phyloP scores from a whole-genome alignment of 306 rosid genomes.

The Malus orientalis region DNA sequence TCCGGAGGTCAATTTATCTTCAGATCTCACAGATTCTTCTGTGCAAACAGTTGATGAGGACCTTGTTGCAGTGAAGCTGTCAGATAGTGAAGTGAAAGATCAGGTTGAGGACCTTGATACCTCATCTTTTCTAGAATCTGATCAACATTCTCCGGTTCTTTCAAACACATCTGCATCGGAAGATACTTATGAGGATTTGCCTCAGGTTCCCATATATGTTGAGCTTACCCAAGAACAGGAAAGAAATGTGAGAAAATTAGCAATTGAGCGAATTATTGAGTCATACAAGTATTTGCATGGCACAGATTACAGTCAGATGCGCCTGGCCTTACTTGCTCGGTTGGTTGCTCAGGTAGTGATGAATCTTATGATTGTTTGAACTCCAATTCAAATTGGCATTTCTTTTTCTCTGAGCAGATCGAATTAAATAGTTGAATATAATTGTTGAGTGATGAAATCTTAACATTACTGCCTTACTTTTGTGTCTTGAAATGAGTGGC shows the following conservation, averaged over 20 bases:
- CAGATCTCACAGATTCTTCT: slow-evolving; percentile 39
- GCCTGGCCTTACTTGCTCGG: slow-evolving; percentile 79
- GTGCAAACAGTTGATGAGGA: slow-evolving; percentile 42
- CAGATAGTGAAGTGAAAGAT: slow-evolving; percentile 36
- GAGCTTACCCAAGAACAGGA: slow-evolving; percentile 70
- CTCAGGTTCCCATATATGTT: slow-evolving; percentile 65
- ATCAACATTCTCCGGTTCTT: slow-evolving; percentile 50
- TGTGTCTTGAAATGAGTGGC: neutral
- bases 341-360: slow-evolving; percentile 83
- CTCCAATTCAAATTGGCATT: neutral
- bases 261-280: slow-evolving; percentile 63
- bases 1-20: slow-evolving; percentile 31
- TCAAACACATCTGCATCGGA: slow-evolving; percentile 54
- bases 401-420: neutral
- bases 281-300: slow-evolving; percentile 53
- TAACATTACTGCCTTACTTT: neutral
- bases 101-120: slow-evolving; percentile 32
- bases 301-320: slow-evolving; percentile 61
- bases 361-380: slow-evolving; percentile 2
- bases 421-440: neutral
- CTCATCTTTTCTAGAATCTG: slow-evolving; percentile 45
- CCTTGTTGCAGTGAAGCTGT: slow-evolving; percentile 27
- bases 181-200: slow-evolving; percentile 73
- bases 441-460: neutral
- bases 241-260: slow-evolving; percentile 49